Conservation (phyloP, 2,329 filamentous ascomycete genomes). For the Geosmithia flava region DNA sequence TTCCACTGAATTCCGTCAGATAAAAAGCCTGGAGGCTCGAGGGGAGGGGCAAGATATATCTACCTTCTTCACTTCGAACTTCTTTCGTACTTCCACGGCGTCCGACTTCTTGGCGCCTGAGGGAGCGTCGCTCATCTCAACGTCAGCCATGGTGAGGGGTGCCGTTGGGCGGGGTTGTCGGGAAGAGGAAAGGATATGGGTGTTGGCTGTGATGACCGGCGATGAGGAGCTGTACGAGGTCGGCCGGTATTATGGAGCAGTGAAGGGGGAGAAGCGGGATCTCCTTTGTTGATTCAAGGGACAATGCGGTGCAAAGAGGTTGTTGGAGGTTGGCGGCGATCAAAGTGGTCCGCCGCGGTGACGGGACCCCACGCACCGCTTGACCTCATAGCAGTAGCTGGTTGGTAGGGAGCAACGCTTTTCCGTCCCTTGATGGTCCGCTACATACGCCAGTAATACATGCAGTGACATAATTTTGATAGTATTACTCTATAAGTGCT, state of each 20-base stretch:
- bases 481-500: no score
- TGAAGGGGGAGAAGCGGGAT: background rate
- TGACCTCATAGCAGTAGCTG: background rate
- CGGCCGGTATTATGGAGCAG: background rate
- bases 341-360: background rate
- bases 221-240: background rate
- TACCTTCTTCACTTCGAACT: constrained; percentile 99
- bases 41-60: background rate
- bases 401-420: background rate
- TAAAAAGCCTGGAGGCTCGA: background rate
- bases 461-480: no score
- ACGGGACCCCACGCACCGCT: background rate
- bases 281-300: background rate
- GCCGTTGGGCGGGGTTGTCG: background rate
- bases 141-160: constrained; percentile 62
- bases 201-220: background rate
- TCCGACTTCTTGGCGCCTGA: constrained; percentile 43
- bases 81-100: constrained; percentile 65
- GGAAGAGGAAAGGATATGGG: background rate
- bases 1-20: constrained; percentile 61
- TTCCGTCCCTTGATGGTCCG: background rate
- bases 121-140: constrained; percentile 88
- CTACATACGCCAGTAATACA: background rate
- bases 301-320: background rate
- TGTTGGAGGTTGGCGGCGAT: background rate